A percentile compares a stretch with the other conserved stretches of the same genome.
These are phyloP conservation scores for Mycosphaerella sp. DNA, from an alignment of 2,329 filamentous ascomycete genomes.

Conservation along the genomic window DNA sequence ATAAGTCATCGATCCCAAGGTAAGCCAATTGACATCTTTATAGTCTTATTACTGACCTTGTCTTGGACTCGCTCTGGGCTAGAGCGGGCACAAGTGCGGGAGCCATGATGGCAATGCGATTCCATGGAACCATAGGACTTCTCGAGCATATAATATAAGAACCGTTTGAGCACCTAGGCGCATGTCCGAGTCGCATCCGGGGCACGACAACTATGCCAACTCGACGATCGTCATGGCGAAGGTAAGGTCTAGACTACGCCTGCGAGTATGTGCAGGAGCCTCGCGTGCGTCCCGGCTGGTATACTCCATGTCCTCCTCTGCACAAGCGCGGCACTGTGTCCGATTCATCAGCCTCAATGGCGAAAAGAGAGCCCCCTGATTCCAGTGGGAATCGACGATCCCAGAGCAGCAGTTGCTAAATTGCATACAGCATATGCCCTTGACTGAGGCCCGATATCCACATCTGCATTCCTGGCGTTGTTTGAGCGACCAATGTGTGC, in stretches of 20 bases:
- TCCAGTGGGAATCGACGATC: conserved; percentile 3
- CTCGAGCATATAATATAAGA: background rate
- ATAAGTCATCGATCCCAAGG: background rate
- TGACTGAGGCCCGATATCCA: background rate
- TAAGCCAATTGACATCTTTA: background rate
- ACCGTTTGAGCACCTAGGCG: background rate
- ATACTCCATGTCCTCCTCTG: conserved; percentile 5
- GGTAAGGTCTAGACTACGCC: conserved; percentile 7
- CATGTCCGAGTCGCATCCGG: background rate
- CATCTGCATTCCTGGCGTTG: background rate
- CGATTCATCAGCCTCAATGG: conserved; percentile 2
- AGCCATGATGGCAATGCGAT: conserved; percentile 20
- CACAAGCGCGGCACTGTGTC: conserved; percentile 4
- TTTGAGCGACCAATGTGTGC: background rate
- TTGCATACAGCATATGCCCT: background rate
- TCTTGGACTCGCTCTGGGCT: conserved; percentile 42
- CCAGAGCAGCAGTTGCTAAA: background rate
- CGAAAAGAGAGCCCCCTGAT: background rate
- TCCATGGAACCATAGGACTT: background rate
- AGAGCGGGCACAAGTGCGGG: conserved; percentile 27
- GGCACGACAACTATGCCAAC: background rate
- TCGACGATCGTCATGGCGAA: conserved; percentile 2
- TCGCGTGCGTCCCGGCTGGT: conserved; percentile 2
- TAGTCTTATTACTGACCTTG: conserved; percentile 17
- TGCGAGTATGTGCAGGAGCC: background rate